Evolutionary conservation across 352 stramenopile genomes (phyloP), one percentile per base, ranked within the genome.

Genomic region (Pythium folliculosum): DNA sequence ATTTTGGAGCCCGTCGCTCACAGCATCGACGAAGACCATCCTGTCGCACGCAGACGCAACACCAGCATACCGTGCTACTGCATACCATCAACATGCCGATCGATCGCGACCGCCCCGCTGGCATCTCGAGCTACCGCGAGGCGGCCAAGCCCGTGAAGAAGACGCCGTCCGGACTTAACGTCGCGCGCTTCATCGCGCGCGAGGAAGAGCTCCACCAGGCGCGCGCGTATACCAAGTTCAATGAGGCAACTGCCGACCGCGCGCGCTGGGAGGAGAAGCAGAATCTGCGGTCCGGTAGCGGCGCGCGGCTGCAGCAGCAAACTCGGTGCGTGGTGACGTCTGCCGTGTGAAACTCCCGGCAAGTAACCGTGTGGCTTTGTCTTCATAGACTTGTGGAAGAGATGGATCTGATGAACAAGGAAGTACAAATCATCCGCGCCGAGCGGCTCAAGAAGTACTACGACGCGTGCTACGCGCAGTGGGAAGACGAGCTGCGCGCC

Each of bases 261-360:
- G 73, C 83, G n/a, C 68, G 69, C 22, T 94, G 86, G 86, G 86
- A 94, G 48, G 86, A 89, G 56, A 90, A 91, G 61, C 85, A 92
- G 61, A 88, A 88, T 30, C 64, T 85, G 40, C 77, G 81, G 25
- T 67, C 70, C 2, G 78, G 81, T 4, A 88, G 76, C 38, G 82
- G 81, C 49, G 72, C 77, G 43, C 80, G 83, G 5, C 47, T 72
- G 13, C 75, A 89, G 43, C 77, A 84, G 40, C 75, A 87, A 17
- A 86, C 87, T 45, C 77, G 86, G 81, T 90, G 62, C 17, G 73
- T 65, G 5, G 56, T n/a, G 16, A 32, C 38, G 38, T 45, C 16
- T 19, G 38, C 9, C n/a, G n/a, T n/a, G n/a, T n/a, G n/a, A 19
- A 19, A 12, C 3, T 10, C 12, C 12, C 1, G 38, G 38, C 38